Evolutionary conservation across 768 basidiomycete genomes (phyloP).

Genomic region (Suillus bovinus): DNA sequence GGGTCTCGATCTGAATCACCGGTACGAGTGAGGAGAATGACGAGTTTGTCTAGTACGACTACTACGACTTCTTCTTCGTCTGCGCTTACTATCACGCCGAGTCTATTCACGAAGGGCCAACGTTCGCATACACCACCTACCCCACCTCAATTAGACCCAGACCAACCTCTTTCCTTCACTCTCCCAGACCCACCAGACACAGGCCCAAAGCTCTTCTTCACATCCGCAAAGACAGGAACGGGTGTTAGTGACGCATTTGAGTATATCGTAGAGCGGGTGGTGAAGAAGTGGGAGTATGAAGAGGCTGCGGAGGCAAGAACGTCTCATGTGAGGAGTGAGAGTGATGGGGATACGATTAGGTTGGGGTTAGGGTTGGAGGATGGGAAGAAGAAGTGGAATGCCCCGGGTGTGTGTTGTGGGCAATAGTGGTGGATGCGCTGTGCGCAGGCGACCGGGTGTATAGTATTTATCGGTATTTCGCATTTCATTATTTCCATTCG

Average conservation of each 20-base stretch:
- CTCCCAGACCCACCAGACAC: conserved; percentile 37
- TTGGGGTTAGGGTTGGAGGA: conserved; percentile 30
- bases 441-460: too few species aligned
- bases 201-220: conserved; percentile 69
- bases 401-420: conserved; percentile 24
- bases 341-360: conserved; percentile 37
- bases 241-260: conserved; percentile 73
- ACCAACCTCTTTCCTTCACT: not conserved
- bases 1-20: conserved; percentile 30
- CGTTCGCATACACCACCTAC: too few species aligned
- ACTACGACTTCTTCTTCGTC: conserved; percentile 49
- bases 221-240: conserved; percentile 77
- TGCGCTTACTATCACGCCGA: too few species aligned
- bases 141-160: conserved; percentile 10
- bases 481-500: not conserved
- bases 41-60: conserved; percentile 23
- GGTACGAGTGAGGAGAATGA: conserved; percentile 23
- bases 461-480: conserved; percentile 1
- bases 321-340: conserved; percentile 41
- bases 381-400: conserved; percentile 11
- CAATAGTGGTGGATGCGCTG: not conserved
- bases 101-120: conserved; percentile 47
- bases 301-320: conserved; percentile 51
- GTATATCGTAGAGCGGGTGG: conserved; percentile 67
- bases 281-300: conserved; percentile 65